These are phyloP conservation scores for Penicillium malachiteum DNA, from an alignment of 495 filamentous ascomycete genomes.

Conservation along the genomic window DNA sequence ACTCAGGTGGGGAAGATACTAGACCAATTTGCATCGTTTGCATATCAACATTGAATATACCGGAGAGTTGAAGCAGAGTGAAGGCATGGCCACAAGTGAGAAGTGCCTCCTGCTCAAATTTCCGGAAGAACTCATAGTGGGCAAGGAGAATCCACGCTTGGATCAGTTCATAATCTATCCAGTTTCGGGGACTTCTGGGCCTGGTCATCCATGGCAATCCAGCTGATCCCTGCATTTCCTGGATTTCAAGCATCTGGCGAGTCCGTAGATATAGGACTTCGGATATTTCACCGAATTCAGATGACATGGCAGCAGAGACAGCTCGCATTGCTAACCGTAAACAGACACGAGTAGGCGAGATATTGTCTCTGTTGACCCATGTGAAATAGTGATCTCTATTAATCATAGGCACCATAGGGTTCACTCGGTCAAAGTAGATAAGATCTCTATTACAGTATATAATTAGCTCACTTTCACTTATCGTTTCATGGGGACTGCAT, in stretches of 20 bases:
- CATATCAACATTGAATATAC: neutral
- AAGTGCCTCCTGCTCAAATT: constrained; percentile 47
- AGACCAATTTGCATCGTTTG: neutral
- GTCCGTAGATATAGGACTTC: constrained; percentile 50
- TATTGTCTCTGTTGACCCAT: constrained; percentile 34
- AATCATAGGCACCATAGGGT: constrained; percentile 53
- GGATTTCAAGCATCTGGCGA: constrained; percentile 39
- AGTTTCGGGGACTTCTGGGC: neutral
- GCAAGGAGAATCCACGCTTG: constrained; percentile 57
- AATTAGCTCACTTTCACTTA: constrained; percentile 34
- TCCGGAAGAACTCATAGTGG: constrained; percentile 52
- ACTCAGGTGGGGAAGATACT: neutral
- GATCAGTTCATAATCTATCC: constrained; percentile 38
- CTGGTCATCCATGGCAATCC: neutral
- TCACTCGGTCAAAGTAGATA: constrained; percentile 59
- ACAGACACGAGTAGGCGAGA: constrained; percentile 42
- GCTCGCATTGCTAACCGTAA: constrained; percentile 59
- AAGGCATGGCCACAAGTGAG: constrained; percentile 56
- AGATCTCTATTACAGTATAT: constrained; percentile 38
- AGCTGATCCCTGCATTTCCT: constrained; percentile 8
- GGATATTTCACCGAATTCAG: constrained; percentile 48
- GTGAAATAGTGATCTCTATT: constrained; percentile 46
- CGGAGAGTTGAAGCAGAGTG: constrained; percentile 47
- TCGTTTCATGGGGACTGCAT: constrained; percentile 10
- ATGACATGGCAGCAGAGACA: constrained; percentile 50